phyloP scores from a whole-genome alignment of 805 yeast species.

The Kazachstania taianensis region DNA sequence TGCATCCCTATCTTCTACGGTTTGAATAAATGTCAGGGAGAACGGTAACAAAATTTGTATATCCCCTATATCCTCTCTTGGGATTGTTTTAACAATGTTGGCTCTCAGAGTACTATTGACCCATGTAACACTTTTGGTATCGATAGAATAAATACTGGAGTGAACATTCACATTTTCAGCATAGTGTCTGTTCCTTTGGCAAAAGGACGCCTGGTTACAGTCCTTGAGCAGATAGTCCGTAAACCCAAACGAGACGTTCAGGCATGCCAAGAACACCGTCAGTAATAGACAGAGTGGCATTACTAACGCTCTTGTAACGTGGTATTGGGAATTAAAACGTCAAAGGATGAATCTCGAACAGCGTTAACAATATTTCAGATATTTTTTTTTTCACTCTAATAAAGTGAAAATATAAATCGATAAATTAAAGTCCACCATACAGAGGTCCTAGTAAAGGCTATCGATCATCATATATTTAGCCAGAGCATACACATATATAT shows the following conservation, averaged over 20 bases:
- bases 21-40: slow-evolving; percentile 39
- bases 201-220: slow-evolving; percentile 76
- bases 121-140: slow-evolving; percentile 26
- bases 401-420: no score
- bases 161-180: slow-evolving; percentile 34
- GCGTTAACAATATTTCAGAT: no score
- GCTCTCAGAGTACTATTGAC: slow-evolving; percentile 35
- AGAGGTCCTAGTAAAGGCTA: no score
- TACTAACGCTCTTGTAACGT: no score
- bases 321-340: no score
- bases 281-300: background rate
- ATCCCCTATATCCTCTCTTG: slow-evolving; percentile 24
- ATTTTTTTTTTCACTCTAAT: no score
- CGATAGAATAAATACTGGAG: slow-evolving; percentile 35
- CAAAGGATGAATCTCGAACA: no score
- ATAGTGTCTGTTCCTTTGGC: slow-evolving; percentile 66
- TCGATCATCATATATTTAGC: no score
- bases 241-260: slow-evolving; percentile 35
- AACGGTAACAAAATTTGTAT: slow-evolving; percentile 43
- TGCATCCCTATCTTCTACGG: slow-evolving; percentile 43
- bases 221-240: slow-evolving; percentile 62
- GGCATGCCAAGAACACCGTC: background rate
- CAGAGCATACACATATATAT: no score
- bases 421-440: no score
- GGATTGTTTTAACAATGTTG: slow-evolving; percentile 36